Base-by-base conservation (phyloP, 208 protist genomes). In the Histomonas meleagridis region DNA sequence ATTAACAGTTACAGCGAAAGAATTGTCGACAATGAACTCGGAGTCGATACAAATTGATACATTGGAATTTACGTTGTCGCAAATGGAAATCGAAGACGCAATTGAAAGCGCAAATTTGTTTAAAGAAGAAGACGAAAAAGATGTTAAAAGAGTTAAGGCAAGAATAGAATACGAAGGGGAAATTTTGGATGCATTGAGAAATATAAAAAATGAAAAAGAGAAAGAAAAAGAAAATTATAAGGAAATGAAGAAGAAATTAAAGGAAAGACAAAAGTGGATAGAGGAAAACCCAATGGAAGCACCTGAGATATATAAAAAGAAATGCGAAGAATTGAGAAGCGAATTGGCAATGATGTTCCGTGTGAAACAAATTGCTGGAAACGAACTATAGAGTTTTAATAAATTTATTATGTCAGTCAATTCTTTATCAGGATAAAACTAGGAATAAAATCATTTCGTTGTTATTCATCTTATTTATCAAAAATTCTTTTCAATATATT, bases 41-140 rank as follows among this genome's bases (percentile, higher is more conserved):
- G 95, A 98, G 93, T 94, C 96, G 92, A 98, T 99, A 94, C 98
- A 96, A 35, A 99, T 99, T 94, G 98, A 96, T 92, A 98, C 98
- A 94, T 97, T 99, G 92, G 96, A 97, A 92, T 96, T 96, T 92
- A 94, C 97, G 72, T 95, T 98, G 14, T 94, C 93, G 57, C 92
- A 97, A 93, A 95, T 96, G 46, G 96, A 98, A 65, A 97, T 98
- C 92, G 96, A 98, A 55, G 94, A 96, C 43, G 98, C 98, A 97
- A 95, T 98, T 48, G 46, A 92, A 48, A 96, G 97, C 55, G 96
- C 97, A 62, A 95, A 97, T 93, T 94, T 97, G 93, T 97, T 95
- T 94, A 93, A 94, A 78, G 96, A 95, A 46, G 95, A 97, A 90
- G 97, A 98, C 94, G 95, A 97, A 90, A 92, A 90, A 21, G 90